A percentile compares a stretch with the other conserved stretches of the same genome.
Evolutionary conservation across 2,329 filamentous ascomycete genomes (phyloP).

Genomic region (Trichoderma pleuroti): DNA sequence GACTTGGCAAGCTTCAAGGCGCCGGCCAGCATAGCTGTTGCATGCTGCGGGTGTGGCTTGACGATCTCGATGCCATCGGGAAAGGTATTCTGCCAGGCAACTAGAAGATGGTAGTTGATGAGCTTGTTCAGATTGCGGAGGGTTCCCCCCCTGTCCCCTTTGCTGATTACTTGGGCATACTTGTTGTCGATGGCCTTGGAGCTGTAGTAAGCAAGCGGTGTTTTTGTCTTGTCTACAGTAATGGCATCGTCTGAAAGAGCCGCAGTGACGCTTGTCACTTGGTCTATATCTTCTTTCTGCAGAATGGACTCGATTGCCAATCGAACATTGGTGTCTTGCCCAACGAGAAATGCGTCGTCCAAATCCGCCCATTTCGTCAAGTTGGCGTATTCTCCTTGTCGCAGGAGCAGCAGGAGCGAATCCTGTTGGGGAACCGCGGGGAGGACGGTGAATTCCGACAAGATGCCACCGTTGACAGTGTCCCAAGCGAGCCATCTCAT

Average conservation of each 20-base stretch:
- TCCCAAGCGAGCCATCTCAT: conserved; percentile 92
- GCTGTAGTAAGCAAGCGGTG: conserved; percentile 76
- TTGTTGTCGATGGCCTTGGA: conserved; percentile 56
- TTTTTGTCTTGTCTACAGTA: conserved; percentile 59
- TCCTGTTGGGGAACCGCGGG: conserved; percentile 81
- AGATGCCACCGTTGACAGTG: conserved; percentile 78
- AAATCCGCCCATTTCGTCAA: conserved; percentile 73
- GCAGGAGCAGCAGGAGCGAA: conserved; percentile 65
- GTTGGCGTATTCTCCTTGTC: conserved; percentile 69
- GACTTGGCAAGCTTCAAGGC: conserved; percentile 70
- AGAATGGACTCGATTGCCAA: conserved; percentile 60
- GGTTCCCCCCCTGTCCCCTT: conserved; percentile 52
- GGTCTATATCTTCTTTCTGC: conserved; percentile 50
- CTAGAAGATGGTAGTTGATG: conserved; percentile 81
- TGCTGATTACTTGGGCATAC: conserved; percentile 63
- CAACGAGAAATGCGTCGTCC: conserved; percentile 69
- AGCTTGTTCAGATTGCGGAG: conserved; percentile 66
- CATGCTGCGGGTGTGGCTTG: conserved; percentile 74
- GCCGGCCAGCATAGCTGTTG: conserved; percentile 66
- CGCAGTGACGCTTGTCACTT: conserved; percentile 60
- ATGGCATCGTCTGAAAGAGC: conserved; percentile 59
- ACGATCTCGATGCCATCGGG: conserved; percentile 73
- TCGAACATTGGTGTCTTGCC: conserved; percentile 61
- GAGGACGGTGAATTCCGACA: conserved; percentile 74
- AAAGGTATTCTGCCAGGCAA: conserved; percentile 78